Conservation (phyloP, 1,284 basidiomycete genomes). For the Takashimella koratensis region DNA sequence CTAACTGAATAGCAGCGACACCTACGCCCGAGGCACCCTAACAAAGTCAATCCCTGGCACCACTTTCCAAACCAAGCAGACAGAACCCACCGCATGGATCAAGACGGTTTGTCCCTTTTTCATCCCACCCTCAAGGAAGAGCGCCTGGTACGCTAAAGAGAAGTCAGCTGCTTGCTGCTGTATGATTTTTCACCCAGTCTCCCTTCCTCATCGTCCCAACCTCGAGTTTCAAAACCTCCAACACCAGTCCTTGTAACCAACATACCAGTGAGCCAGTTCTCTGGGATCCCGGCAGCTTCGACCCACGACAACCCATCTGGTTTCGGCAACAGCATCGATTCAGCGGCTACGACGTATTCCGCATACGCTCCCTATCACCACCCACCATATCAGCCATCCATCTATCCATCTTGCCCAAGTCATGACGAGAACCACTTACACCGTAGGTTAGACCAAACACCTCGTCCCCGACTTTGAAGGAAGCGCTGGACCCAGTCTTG, state of each 20-base stretch:
- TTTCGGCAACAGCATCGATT: conserved; percentile 70
- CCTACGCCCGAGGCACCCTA: conserved; percentile 83
- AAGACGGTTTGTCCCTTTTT: conserved; percentile 71
- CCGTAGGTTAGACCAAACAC: conserved; percentile 77
- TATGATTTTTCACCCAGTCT: too few relatives aligned
- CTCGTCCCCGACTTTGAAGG: conserved; percentile 72
- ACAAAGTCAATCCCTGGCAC: conserved; percentile 3
- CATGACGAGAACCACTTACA: conserved; percentile 49
- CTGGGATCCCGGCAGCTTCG: conserved; percentile 79
- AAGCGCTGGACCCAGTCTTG: conserved; percentile 57
- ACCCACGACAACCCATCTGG: conserved; percentile 71
- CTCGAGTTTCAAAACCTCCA: not conserved
- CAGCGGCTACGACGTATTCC: conserved; percentile 71
- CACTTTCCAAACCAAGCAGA: not conserved
- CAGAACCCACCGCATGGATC: conserved; percentile 65
- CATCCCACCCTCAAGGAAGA: conserved; percentile 66
- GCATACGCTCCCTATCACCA: conserved; percentile 79
- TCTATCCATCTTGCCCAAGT: not conserved
- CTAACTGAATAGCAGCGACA: conserved; percentile 84
- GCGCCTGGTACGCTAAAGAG: conserved; percentile 69
- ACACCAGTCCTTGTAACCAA: conserved; percentile 6
- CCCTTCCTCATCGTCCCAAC: too few relatives aligned
- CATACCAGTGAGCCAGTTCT: conserved; percentile 78
- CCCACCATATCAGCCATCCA: not conserved
- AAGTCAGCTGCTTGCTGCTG: too few relatives aligned